Percentiles rank a stretch among this genome's conserved stretches.
phyloP scores from a whole-genome alignment of 805 yeast genomes.

The Ogataea populi-albae region DNA sequence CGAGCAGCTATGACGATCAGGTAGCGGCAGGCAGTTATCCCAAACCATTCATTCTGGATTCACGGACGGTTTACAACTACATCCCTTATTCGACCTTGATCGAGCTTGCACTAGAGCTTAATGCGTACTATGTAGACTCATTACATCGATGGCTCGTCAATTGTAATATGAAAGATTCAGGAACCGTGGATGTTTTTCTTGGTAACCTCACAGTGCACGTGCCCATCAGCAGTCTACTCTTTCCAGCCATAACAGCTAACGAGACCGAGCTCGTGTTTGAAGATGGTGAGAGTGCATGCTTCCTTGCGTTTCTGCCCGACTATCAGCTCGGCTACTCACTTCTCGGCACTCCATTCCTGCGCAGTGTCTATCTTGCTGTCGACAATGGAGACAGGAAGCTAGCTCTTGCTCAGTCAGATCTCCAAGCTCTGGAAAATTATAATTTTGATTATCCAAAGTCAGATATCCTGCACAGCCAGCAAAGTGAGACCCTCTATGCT shows the following conservation, averaged over 20 bases:
- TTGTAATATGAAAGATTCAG: conserved; percentile 52
- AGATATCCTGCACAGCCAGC: too few relatives aligned
- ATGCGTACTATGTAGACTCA: conserved; percentile 55
- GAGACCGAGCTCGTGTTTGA: conserved; percentile 42
- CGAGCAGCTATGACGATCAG: conserved; percentile 38
- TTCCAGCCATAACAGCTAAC: conserved; percentile 36
- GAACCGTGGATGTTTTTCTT: conserved; percentile 50
- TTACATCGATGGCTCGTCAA: conserved; percentile 58
- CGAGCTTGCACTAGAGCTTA: conserved; percentile 64
- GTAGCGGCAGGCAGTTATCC: conserved; percentile 36
- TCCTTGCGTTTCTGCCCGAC: conserved; percentile 49
- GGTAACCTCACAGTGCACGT: conserved; percentile 50
- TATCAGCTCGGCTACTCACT: conserved; percentile 45
- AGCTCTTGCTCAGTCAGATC: conserved; percentile 53
- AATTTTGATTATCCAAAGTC: neutral
- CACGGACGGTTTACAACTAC: conserved; percentile 46
- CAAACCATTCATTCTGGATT: conserved; percentile 57
- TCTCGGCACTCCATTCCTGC: conserved; percentile 59
- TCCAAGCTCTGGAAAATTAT: neutral
- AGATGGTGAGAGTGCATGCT: conserved; percentile 58
- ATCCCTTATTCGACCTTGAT: conserved; percentile 57
- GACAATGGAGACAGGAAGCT: conserved; percentile 55
- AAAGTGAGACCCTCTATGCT: conserved; percentile 11
- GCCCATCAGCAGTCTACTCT: conserved; percentile 48
- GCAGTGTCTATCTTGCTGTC: conserved; percentile 54